Base-by-base conservation (phyloP, 2,329 filamentous ascomycete species). In the Bipolaris cookei region DNA sequence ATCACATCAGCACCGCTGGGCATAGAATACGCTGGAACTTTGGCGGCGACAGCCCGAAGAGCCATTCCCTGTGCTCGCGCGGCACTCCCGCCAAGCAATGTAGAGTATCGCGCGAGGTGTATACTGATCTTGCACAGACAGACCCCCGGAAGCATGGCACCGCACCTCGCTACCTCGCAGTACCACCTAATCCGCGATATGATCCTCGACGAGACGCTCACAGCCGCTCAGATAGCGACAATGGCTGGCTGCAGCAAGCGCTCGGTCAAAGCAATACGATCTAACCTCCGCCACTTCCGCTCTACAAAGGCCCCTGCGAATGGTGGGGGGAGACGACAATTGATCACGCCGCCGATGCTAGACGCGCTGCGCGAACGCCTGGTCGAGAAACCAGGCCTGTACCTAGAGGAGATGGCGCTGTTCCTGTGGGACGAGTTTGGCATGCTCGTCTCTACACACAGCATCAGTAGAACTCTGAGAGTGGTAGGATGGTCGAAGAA, bases 401-500 rank as follows among this genome's bases (percentile, higher is more conserved):
- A 63, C 51, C 58, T 65, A 11, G 32, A 35, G 32, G 32, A 70
- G 55, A 73, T 67, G 64, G 65, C 51, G 13, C 54, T 68, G 13
- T 74, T 72, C 56, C 50, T 55, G 30, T 35, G 32, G 20, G 64
- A 74, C 38, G 60, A 71, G 41, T 74, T 73, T 45, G 55, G 64
- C 2, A 37, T 65, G 32, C 54, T 34, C 3, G 54, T 67, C 4
- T 54, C 57, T 3, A 54, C 20, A 14, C 63, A 20, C 8, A 67
- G 54, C 39, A 71, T 76, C 44, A 67, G 67, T 20, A 59, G 63
- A 47, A 54, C 64, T 6, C 32, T 35, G 32, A 35, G 13, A 14
- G 32, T 43, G 16, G 57, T 64, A 43, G 59, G 62, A 16, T 77
- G 68, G 71, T 69, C 65, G 1, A 72, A 70, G 54, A 78, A 78